phyloP scores from a whole-genome alignment of 305 asterid species.

The Plantago coronopus region DNA sequence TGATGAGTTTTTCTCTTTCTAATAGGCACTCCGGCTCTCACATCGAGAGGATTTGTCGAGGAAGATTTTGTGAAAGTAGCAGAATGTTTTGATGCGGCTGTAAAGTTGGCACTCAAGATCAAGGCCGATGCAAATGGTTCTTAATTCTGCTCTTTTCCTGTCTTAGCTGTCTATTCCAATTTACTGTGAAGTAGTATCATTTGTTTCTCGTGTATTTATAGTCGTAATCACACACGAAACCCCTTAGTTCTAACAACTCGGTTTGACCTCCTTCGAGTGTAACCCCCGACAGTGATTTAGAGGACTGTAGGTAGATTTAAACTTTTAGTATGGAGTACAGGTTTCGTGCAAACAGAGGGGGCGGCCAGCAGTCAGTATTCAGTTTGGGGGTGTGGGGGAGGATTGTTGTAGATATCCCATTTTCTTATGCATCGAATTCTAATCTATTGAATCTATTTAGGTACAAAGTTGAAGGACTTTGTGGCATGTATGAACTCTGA shows the following conservation, averaged over 20 bases:
- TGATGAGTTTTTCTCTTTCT: slow-evolving; percentile 16
- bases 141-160: slow-evolving; percentile 10
- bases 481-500: slow-evolving; percentile 67
- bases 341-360: too few relatives aligned
- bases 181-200: not conserved
- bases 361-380: too few relatives aligned
- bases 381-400: too few relatives aligned
- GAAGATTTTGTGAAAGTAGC: slow-evolving; percentile 85
- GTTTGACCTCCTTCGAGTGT: not conserved
- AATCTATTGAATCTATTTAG: slow-evolving; percentile 26
- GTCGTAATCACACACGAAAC: too few relatives aligned
- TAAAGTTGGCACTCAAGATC: slow-evolving; percentile 73
- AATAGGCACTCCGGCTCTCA: slow-evolving; percentile 90
- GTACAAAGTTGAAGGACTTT: slow-evolving; percentile 84
- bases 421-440: too few relatives aligned
- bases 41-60: slow-evolving; percentile 80
- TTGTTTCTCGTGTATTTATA: too few relatives aligned
- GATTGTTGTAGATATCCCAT: too few relatives aligned
- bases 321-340: too few relatives aligned
- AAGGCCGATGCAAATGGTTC: slow-evolving; percentile 76
- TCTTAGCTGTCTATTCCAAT: not conserved
- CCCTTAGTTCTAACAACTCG: not conserved
- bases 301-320: too few relatives aligned
- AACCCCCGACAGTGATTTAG: too few relatives aligned
- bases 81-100: slow-evolving; percentile 76